A percentile compares a stretch with the other conserved stretches of the same genome.
Evolutionary conservation across 1,139 yeast genomes (phyloP).

Genomic region (Eremothecium cymbalariae): DNA sequence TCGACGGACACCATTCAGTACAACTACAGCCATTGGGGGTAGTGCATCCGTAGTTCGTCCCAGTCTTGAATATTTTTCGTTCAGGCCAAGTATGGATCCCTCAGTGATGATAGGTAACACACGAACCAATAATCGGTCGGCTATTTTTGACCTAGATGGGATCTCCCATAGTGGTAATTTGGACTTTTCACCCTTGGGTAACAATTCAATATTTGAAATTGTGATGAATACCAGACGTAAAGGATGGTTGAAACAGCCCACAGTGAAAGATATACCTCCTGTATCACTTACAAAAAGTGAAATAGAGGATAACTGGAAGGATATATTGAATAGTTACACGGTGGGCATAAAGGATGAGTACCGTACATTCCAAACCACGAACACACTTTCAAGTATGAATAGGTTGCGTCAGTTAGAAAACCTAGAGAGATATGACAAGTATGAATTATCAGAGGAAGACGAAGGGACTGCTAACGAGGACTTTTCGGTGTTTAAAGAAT

Average conservation of each 20-base stretch:
- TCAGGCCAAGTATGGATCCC: slow-evolving; percentile 32
- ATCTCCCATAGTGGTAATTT: slow-evolving; percentile 20
- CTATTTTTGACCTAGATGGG: slow-evolving; percentile 18
- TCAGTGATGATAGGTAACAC: slow-evolving; percentile 19
- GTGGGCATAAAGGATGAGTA: slow-evolving; percentile 46
- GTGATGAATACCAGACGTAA: slow-evolving; percentile 37
- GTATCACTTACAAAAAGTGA: slow-evolving; percentile 56
- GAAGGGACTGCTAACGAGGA: slow-evolving; percentile 13
- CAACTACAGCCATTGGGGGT: slow-evolving; percentile 10
- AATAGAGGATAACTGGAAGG: slow-evolving; percentile 42
- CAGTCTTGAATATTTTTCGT: slow-evolving; percentile 24
- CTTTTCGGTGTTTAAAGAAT: slow-evolving; percentile 10
- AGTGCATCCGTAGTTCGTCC: slow-evolving; percentile 13
- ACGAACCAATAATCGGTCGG: slow-evolving; percentile 15
- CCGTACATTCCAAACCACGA: slow-evolving; percentile 38
- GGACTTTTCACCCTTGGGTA: slow-evolving; percentile 57
- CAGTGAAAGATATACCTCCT: slow-evolving; percentile 77
- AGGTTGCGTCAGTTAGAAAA: slow-evolving; percentile 36
- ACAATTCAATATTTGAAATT: slow-evolving; percentile 69
- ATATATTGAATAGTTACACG: slow-evolving; percentile 44
- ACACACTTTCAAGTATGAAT: slow-evolving; percentile 31
- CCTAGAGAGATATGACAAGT: slow-evolving; percentile 3
- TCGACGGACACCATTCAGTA: slow-evolving; percentile 12
- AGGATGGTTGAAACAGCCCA: slow-evolving; percentile 52
- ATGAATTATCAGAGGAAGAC: slow-evolving; percentile 11